These are phyloP conservation scores for Microstegium vimineum DNA, from an alignment of 176 grass and related monocot genomes.

Conservation along the genomic window DNA sequence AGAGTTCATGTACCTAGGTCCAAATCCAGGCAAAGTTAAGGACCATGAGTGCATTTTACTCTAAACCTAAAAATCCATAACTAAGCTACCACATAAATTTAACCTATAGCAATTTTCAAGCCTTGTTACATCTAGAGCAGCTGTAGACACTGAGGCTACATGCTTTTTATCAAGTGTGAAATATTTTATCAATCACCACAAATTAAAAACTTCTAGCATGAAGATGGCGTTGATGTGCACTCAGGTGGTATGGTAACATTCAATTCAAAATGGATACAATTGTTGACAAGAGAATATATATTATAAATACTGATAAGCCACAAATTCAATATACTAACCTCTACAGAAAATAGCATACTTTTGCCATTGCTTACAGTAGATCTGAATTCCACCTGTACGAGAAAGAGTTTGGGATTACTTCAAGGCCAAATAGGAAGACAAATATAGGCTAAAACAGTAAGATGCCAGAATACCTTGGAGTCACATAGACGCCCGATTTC, in stretches of 20 bases:
- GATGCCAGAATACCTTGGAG: slow-evolving; percentile 48
- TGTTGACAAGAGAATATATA: background rate
- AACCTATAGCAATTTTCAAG: background rate
- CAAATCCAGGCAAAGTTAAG: background rate
- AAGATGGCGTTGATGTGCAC: background rate
- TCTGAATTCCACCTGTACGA: slow-evolving; percentile 78
- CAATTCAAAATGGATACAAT: slow-evolving; percentile 12
- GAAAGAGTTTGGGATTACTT: slow-evolving; percentile 6
- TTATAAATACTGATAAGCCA: background rate
- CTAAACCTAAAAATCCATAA: background rate
- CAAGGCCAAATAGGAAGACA: background rate
- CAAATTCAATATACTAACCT: slow-evolving; percentile 52
- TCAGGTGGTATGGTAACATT: background rate
- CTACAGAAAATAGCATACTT: slow-evolving; percentile 70
- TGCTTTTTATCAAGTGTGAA: background rate
- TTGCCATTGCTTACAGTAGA: slow-evolving; percentile 52
- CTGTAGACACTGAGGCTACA: background rate
- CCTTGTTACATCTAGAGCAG: background rate
- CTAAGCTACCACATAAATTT: slow-evolving; percentile 3
- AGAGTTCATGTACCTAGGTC: background rate
- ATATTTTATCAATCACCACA: background rate
- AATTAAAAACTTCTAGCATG: slow-evolving; percentile 16
- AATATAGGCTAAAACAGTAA: slow-evolving; percentile 19
- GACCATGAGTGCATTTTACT: background rate
- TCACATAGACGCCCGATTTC: slow-evolving; percentile 75